Conservation (phyloP, 1,139 yeast genomes). For the Suhomyces coccinellae region DNA sequence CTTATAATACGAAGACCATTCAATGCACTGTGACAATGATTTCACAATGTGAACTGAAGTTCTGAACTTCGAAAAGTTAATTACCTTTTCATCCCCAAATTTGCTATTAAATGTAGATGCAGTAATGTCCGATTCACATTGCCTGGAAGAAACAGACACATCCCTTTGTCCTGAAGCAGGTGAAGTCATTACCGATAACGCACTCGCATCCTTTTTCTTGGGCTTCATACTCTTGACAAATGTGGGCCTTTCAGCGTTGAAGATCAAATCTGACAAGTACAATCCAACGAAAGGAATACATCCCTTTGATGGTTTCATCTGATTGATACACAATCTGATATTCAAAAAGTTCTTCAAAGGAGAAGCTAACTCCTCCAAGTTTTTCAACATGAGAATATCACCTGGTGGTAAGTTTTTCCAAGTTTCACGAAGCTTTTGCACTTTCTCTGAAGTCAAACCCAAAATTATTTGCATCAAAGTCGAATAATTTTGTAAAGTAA, state of each 20-base stretch:
- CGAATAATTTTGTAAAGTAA: conserved; percentile 73
- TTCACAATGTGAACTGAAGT: conserved; percentile 78
- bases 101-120: conserved; percentile 15
- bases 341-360: conserved; percentile 66
- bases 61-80: conserved; percentile 78
- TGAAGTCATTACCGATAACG: conserved; percentile 1
- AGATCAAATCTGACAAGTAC: conserved; percentile 77
- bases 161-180: conserved; percentile 8
- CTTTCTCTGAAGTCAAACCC: conserved; percentile 74
- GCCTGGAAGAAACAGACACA: conserved; percentile 5
- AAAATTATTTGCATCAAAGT: conserved; percentile 84
- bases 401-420: conserved; percentile 67
- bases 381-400: conserved; percentile 62
- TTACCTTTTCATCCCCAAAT: conserved; percentile 41
- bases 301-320: conserved; percentile 68
- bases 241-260: conserved; percentile 71
- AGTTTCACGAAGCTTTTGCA: conserved; percentile 64
- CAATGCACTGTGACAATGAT: conserved; percentile 77
- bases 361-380: conserved; percentile 62
- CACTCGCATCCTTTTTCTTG: conserved; percentile 3
- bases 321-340: conserved; percentile 62
- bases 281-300: conserved; percentile 89
- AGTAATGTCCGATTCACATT: conserved; percentile 14
- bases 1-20: conserved; percentile 73
- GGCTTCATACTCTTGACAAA: conserved; percentile 27